Conservation (phyloP, 1,139 yeast genomes). For the Blastobotrys serpentis region DNA sequence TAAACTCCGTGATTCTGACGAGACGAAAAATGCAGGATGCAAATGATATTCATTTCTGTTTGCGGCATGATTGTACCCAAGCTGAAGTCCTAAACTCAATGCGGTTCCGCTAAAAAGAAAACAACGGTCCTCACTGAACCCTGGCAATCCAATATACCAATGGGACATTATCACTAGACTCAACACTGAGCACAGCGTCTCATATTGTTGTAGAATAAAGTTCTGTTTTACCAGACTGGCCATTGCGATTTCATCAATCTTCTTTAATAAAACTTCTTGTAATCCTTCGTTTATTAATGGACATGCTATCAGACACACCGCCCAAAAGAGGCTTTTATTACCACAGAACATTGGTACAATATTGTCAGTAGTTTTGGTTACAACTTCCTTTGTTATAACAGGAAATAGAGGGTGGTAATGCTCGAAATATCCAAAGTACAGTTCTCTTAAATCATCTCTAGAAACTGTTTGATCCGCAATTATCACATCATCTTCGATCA, state of each 20-base stretch:
- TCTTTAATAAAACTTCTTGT: slow-evolving; percentile 7
- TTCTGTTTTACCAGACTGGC: slow-evolving; percentile 7
- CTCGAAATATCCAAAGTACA: slow-evolving; percentile 11
- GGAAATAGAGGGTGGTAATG: slow-evolving; percentile 15
- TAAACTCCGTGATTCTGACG: slow-evolving; percentile 5
- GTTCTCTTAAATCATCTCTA: slow-evolving; percentile 1
- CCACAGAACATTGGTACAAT: neutral
- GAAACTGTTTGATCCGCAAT: neutral
- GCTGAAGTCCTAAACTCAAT: neutral
- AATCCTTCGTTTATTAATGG: slow-evolving; percentile 1
- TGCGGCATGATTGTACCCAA: slow-evolving; percentile 5
- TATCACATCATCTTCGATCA: slow-evolving; percentile 4
- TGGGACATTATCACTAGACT: slow-evolving; percentile 7
- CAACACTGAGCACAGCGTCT: neutral
- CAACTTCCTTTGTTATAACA: slow-evolving; percentile 10
- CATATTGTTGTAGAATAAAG: slow-evolving; percentile 6
- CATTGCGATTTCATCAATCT: slow-evolving; percentile 11
- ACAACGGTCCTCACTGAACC: slow-evolving; percentile 13
- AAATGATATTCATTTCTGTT: slow-evolving; percentile 1
- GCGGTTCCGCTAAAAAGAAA: slow-evolving; percentile 9
- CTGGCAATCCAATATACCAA: slow-evolving; percentile 13
- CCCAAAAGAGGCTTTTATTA: slow-evolving; percentile 13
- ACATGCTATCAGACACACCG: slow-evolving; percentile 14
- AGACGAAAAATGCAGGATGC: slow-evolving; percentile 4
- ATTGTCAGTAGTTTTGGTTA: neutral